phyloP scores from a whole-genome alignment of 1,284 basidiomycete species.

The Butyriboletus appendiculatus region DNA sequence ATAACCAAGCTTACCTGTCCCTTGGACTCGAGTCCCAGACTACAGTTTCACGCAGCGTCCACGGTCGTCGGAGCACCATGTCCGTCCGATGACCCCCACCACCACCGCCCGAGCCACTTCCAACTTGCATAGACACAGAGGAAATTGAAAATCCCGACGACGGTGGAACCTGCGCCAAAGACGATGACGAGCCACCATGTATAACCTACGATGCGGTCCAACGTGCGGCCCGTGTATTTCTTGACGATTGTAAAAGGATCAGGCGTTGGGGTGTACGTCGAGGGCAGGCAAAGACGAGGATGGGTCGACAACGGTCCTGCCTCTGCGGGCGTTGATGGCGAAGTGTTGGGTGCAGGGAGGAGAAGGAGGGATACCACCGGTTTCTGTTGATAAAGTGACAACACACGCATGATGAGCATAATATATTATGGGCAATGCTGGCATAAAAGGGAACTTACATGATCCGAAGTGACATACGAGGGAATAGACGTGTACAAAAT shows the following conservation, averaged over 20 bases:
- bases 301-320: constrained; percentile 18
- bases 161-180: constrained; percentile 72
- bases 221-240: constrained; percentile 57
- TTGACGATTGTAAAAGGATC: constrained; percentile 58
- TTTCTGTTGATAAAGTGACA: constrained; percentile 19
- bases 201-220: constrained; percentile 76
- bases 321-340: constrained; percentile 4
- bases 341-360: constrained; percentile 12
- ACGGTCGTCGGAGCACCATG: background rate
- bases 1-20: constrained; percentile 1
- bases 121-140: constrained; percentile 58
- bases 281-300: constrained; percentile 53
- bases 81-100: constrained; percentile 18
- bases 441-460: constrained; percentile 45
- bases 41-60: constrained; percentile 17
- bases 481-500: constrained; percentile 74
- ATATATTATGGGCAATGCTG: background rate
- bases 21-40: too few relatives aligned
- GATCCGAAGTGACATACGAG: constrained; percentile 77
- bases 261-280: constrained; percentile 48
- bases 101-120: constrained; percentile 48
- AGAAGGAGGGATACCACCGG: constrained; percentile 53
- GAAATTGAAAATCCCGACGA: constrained; percentile 69
- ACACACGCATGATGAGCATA: background rate
- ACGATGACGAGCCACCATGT: constrained; percentile 73